Percentiles rank a stretch among this genome's conserved stretches.
phyloP scores from a whole-genome alignment of 768 basidiomycete species.

The Auriscalpium microsporum region DNA sequence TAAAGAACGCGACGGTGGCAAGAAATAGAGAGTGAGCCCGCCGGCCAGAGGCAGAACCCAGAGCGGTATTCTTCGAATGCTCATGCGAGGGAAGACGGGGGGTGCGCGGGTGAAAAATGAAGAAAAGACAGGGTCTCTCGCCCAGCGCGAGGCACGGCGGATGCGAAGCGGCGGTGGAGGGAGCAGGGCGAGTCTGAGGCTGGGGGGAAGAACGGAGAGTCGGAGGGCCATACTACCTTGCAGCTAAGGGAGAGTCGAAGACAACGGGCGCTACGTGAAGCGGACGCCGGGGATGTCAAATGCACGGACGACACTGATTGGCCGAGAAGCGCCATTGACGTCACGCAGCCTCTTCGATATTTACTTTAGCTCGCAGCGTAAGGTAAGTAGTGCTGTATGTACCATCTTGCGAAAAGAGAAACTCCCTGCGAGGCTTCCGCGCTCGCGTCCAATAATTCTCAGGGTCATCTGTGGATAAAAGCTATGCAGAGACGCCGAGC shows the following conservation, averaged over 20 bases:
- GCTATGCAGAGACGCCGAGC: too few relatives aligned
- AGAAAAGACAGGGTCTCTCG: conserved; percentile 19
- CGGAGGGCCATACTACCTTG: conserved; percentile 20
- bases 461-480: too few relatives aligned
- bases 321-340: background rate
- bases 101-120: conserved; percentile 29
- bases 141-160: conserved; percentile 23
- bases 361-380: too few relatives aligned
- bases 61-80: conserved; percentile 23
- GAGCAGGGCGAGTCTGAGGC: conserved; percentile 20
- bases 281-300: background rate
- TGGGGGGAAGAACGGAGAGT: conserved; percentile 18
- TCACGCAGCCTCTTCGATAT: too few relatives aligned
- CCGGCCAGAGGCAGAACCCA: conserved; percentile 55
- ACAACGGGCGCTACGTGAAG: background rate
- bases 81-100: conserved; percentile 17
- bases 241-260: conserved; percentile 4
- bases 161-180: background rate
- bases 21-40: conserved; percentile 42
- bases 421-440: too few relatives aligned
- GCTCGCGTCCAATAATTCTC: too few relatives aligned
- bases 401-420: too few relatives aligned
- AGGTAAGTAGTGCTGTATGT: too few relatives aligned
- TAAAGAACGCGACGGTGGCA: conserved; percentile 34
- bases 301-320: background rate